Evolutionary conservation across 2,329 filamentous ascomycete genomes (phyloP).

Genomic region (Nothopassalora personata): DNA sequence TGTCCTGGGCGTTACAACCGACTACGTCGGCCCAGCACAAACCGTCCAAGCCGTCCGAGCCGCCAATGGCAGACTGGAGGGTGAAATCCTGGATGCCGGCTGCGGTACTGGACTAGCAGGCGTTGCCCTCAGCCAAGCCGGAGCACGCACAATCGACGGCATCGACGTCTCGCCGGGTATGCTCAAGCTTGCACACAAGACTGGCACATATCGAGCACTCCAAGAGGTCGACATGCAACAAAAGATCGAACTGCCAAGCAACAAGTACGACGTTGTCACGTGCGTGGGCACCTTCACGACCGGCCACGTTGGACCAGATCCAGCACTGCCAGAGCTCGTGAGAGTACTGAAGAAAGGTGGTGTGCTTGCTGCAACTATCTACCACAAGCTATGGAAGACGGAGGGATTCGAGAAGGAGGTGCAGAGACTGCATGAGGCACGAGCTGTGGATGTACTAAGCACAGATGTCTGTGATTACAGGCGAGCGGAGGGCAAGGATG

Average conservation of each 20-base stretch:
- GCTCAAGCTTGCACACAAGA: slow-evolving; percentile 48
- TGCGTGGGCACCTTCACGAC: slow-evolving; percentile 54
- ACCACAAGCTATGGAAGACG: slow-evolving; percentile 47
- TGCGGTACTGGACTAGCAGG: slow-evolving; percentile 10
- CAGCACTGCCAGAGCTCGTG: slow-evolving; percentile 42
- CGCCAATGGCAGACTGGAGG: slow-evolving; percentile 9
- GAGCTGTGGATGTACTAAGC: slow-evolving; percentile 35
- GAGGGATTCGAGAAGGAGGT: slow-evolving; percentile 47
- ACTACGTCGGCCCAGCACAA: slow-evolving; percentile 39
- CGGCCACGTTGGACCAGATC: slow-evolving; percentile 50
- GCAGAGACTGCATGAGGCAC: slow-evolving; percentile 33
- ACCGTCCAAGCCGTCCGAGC: slow-evolving; percentile 12
- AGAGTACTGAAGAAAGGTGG: slow-evolving; percentile 43
- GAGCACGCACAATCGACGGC: slow-evolving; percentile 35
- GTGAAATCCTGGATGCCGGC: slow-evolving; percentile 9
- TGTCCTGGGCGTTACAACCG: slow-evolving; percentile 32
- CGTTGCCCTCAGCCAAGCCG: background rate
- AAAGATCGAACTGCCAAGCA: slow-evolving; percentile 37
- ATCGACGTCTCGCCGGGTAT: slow-evolving; percentile 51
- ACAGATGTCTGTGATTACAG: slow-evolving; percentile 30
- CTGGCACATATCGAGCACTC: slow-evolving; percentile 45
- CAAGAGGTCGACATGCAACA: slow-evolving; percentile 45
- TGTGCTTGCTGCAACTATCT: slow-evolving; percentile 48
- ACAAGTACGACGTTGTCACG: slow-evolving; percentile 47
- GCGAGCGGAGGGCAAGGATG: slow-evolving; percentile 20